Percentiles rank a stretch among this genome's conserved stretches.
Evolutionary conservation across 208 protist species (phyloP).

Genomic region (Trypanosoma theileri): DNA sequence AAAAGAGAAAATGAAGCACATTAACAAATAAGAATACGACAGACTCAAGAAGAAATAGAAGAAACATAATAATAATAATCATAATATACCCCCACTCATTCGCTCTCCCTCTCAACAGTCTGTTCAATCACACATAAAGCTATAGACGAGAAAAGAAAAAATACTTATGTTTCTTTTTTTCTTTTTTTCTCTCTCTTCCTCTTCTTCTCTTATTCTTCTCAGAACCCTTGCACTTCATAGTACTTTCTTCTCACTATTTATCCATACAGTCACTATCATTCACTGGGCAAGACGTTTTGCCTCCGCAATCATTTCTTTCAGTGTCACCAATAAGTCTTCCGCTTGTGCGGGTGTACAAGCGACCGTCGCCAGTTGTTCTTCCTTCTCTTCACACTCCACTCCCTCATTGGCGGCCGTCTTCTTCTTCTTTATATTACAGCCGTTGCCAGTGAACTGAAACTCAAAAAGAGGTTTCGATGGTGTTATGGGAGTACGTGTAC

Average conservation of each 20-base stretch:
- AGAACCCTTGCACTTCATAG: constrained; percentile 26
- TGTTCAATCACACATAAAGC: not conserved
- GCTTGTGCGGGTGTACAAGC: constrained; percentile 5
- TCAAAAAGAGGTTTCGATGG: constrained; percentile 10
- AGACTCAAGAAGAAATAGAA: not conserved
- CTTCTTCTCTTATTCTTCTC: too few species aligned
- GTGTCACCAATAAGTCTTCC: constrained; percentile 29
- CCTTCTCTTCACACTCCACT: not conserved
- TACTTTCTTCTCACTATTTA: too few species aligned
- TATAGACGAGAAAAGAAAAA: not conserved
- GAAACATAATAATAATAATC: constrained; percentile 8
- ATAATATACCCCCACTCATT: not conserved
- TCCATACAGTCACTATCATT: not conserved
- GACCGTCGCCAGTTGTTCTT: not conserved
- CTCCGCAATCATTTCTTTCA: constrained; percentile 42
- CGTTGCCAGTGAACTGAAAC: not conserved
- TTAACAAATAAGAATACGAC: not conserved
- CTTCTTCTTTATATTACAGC: too few species aligned
- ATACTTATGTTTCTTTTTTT: too few species aligned
- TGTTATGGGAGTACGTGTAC: not conserved
- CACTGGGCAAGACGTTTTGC: constrained; percentile 31
- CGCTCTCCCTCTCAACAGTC: not conserved
- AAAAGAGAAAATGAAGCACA: not conserved
- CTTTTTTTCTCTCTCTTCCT: too few species aligned
- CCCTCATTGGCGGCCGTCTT: too few species aligned